Base-by-base conservation (phyloP, 164 flowering plant genomes). In the Kalanchoe fedtschenkoi region DNA sequence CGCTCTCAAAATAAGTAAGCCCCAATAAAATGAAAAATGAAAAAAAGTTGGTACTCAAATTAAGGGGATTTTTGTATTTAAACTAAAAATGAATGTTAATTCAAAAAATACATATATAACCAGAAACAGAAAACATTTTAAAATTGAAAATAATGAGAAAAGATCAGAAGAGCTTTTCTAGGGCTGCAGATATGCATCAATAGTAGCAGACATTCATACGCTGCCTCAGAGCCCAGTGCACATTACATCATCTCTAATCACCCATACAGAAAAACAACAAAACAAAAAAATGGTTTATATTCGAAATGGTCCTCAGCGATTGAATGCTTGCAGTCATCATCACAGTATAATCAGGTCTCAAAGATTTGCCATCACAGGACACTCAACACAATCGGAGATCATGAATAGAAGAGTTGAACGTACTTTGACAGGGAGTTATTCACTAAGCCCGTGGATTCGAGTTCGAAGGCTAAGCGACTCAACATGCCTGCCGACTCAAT, bases 351-450 rank as follows among this genome's bases (percentile, higher is more conserved):
- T 43, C 51, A 43, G 51, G 51, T 43, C 51, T 43, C 51, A 43
- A 43, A 43, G 51, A 43, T 43, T 43, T n/a, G 9, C 24, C 26
- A 43, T 43, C 51, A 43, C 24, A 1, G 51, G 51, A 43, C 51
- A 43, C 22, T n/a, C 22, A 43, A 2, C 0, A 9, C 8, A 37
- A 22, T 14, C 26, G 9, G 7, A 47, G 24, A 5, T 8, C 26
- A 9, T 0, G 26, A 22, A 51, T 22, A 8, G 3, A 0, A 46
- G 6, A 46, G 9, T 51, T n/a, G n/a, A n/a, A n/a, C n/a, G n/a
- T n/a, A n/a, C n/a, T n/a, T 51, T 51, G 56, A 51, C 56, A 51
- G 56, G 56, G 56, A 51, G 56, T 51, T 51, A 51, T 51, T 51
- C 56, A 51, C 56, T 51, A 26, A 17, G 56, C 56, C 56, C 17